Conservation (phyloP, 331 rosid genomes). For the Phaseolus coccineus region DNA sequence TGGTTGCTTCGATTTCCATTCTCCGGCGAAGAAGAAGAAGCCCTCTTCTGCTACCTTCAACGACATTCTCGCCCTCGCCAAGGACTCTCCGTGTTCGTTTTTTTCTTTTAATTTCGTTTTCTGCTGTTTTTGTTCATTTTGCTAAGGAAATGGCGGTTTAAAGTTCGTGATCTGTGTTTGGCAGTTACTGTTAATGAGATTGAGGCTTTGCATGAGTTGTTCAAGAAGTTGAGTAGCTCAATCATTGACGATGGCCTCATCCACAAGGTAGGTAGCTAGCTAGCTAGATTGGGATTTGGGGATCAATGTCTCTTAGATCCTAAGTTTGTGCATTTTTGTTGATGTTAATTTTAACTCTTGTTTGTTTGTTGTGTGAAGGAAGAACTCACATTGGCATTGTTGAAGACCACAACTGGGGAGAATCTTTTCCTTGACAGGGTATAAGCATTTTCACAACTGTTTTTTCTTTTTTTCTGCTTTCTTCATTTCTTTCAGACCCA, state of each 20-base stretch:
- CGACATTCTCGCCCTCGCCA: slow-evolving; percentile 62
- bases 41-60: slow-evolving; percentile 34
- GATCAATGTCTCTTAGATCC: slow-evolving; percentile 1
- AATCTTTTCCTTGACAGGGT: slow-evolving; percentile 80
- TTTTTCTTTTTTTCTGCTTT: not conserved
- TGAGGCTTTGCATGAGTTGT: slow-evolving; percentile 75
- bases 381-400: slow-evolving; percentile 71
- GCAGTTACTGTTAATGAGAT: slow-evolving; percentile 76
- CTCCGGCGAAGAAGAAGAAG: not conserved
- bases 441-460: slow-evolving; percentile 16
- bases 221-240: slow-evolving; percentile 71
- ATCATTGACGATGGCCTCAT: slow-evolving; percentile 71
- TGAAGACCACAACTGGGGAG: slow-evolving; percentile 52
- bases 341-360: slow-evolving; percentile 13
- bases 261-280: slow-evolving; percentile 60
- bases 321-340: not conserved
- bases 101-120: not conserved
- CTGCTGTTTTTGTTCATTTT: not conserved
- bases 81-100: slow-evolving; percentile 62
- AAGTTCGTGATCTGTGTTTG: not conserved
- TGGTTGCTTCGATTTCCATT: slow-evolving; percentile 56
- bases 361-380: slow-evolving; percentile 61
- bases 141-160: not conserved
- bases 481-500: not conserved
- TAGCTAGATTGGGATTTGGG: slow-evolving; percentile 33